Base-by-base conservation (phyloP, 2,329 filamentous ascomycete genomes). In the Aspergillus novofumigatus region DNA sequence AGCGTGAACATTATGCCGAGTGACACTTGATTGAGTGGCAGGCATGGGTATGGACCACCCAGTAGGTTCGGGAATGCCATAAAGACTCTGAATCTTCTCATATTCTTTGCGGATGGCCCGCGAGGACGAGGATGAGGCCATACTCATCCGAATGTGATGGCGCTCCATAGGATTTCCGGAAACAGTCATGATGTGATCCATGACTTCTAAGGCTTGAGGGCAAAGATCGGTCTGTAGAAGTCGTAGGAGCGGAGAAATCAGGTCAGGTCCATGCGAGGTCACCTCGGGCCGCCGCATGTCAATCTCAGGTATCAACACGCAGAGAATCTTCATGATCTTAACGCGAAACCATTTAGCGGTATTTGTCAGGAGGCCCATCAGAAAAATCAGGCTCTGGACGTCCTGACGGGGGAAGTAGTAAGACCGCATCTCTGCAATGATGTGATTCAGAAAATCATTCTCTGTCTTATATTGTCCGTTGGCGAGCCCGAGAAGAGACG, bases 21-120 rank as follows among this genome's bases (percentile, higher is more conserved):
- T 97, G 35, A 87, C 85, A 54, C 89, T 87, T 0, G 92, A 94
- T 77, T 96, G 93, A 55, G 90, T 88, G 0, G 93, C 93, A 17
- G 94, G 94, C 71, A 95, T 86, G 0, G 94, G 93, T 48, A 99
- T 91, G 0, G 94, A 94, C 94, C 94, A 99, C 1, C 94, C 94
- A 17, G 91, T 94, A 23, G 92, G 88, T 70, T 97, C 93, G 0
- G 94, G 94, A 57, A 99, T 97, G 28, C 95, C 95, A 71, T 97
- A 99, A 35, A 99, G 77, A 68, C 92, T 97, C 71, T 96, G 90
- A 0, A 91, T 96, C 23, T 90, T 87, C 69, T 96, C 93, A 66
- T 96, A 97, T 74, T 97, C 92, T 71, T 97, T 97, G 51, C 91
- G 87, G 51, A 94, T 89, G 0, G 89, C 86, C 65, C 90, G 89